Base-by-base conservation (phyloP, 306 rosid genomes). In the Mucuna pruriens region DNA sequence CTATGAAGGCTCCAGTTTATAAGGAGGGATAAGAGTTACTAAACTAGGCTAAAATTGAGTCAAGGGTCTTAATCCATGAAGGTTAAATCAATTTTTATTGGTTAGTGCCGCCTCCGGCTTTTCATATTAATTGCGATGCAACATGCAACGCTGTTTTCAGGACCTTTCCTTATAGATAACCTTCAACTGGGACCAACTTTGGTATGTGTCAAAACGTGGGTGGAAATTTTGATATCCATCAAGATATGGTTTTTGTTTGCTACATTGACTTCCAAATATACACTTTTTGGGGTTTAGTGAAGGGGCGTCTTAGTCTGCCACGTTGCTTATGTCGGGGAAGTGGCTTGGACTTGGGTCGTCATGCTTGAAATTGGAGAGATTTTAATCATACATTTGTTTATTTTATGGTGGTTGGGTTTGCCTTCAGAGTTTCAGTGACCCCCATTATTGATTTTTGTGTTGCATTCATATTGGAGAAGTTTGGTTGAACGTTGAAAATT, bases 61-160 rank as follows among this genome's bases (percentile, higher is more conserved):
- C 69, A 57, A 65, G 20, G 42, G 92, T 85, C 86, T 15, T 25
- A 80, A 70, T 89, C 84, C 67, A 49, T 1, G n/a, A 65, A 33
- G 25, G 74, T 73, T 45, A 67, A 75, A 75, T 83, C 83, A 88
- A 19, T 0, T 40, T 85, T 88, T 83, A 34, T 67, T 46, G 78
- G 77, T 6, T 84, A 72, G 93, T 91, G 97, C 97, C 91, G 90
- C 76, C 91, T 26, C 67, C 52, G 58, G 84, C 89, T 87, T 93
- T 87, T 76, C 77, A 9, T 42, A 84, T 83, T 89, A 79, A 88
- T 57, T 83, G 87, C 29, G 38, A 49, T 44, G 25, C 17, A 15
- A 2, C 29, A 49, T 44, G 25, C 17, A 15, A 2, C 29, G 69
- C 4, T 42, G 74, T 44, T 80, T 77, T 48, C 48, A 20, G 23